Percentiles rank a stretch among this genome's conserved stretches.
Evolutionary conservation across 805 yeast species (phyloP).

Genomic region (Candida dajiaensis): DNA sequence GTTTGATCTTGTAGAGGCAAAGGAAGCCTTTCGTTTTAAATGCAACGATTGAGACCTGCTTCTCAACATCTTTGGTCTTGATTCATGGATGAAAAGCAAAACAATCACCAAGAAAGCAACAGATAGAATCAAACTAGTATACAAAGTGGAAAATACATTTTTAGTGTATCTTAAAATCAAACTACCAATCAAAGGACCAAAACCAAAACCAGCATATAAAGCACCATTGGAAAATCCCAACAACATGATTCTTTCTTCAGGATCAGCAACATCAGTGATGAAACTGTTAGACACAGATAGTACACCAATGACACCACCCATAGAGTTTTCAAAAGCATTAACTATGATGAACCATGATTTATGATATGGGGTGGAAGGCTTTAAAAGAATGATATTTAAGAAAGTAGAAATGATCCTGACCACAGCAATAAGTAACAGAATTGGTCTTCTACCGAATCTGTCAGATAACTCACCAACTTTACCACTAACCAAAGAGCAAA

Average conservation of each 20-base stretch:
- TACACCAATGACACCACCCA: constrained; percentile 60
- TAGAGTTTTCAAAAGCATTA: constrained; percentile 39
- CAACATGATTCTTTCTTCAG: constrained; percentile 48
- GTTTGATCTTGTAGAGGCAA: constrained; percentile 20
- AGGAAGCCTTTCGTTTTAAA: constrained; percentile 25
- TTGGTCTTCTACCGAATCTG: constrained; percentile 51
- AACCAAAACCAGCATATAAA: constrained; percentile 52
- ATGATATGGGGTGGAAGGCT: constrained; percentile 31
- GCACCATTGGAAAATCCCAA: constrained; percentile 57
- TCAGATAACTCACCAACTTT: constrained; percentile 62
- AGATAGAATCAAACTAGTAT: constrained; percentile 23
- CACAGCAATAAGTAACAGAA: constrained; percentile 32
- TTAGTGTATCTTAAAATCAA: constrained; percentile 25
- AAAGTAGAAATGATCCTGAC: constrained; percentile 21
- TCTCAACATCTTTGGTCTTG: constrained; percentile 52
- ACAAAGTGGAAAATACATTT: constrained; percentile 27
- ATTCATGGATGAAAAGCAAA: constrained; percentile 48
- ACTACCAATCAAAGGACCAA: constrained; percentile 62
- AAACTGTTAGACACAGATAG: constrained; percentile 62
- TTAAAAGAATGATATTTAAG: constrained; percentile 22
- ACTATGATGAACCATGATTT: constrained; percentile 35
- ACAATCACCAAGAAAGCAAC: constrained; percentile 31
- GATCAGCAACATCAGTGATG: constrained; percentile 65
- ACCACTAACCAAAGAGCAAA: constrained; percentile 49
- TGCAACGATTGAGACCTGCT: constrained; percentile 42